Conservation (phyloP, 2,329 filamentous ascomycete species). For the Fusarium agapanthi region DNA sequence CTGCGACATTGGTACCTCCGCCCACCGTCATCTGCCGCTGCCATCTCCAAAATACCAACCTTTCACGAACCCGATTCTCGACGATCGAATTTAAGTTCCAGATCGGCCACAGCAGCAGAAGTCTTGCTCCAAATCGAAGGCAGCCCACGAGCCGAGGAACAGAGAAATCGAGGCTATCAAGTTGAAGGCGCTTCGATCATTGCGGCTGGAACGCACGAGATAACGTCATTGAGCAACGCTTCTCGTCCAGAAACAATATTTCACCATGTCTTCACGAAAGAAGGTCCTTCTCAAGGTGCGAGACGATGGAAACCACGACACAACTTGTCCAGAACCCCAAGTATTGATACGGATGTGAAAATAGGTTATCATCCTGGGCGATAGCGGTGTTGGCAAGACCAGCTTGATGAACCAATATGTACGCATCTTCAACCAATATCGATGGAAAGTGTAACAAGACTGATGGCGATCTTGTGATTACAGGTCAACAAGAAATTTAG, state of each 20-base stretch:
- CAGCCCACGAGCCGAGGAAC: neutral
- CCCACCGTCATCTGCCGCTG: constrained; percentile 34
- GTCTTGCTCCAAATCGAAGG: neutral
- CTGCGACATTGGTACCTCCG: constrained; percentile 42
- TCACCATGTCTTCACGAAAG: constrained; percentile 80
- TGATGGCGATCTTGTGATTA: constrained; percentile 12
- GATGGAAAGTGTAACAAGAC: constrained; percentile 5
- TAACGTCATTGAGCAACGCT: constrained; percentile 45
- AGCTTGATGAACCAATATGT: constrained; percentile 99
- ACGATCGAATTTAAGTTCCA: constrained; percentile 4
- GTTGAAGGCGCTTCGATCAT: constrained; percentile 24
- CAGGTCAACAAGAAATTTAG: constrained; percentile 99
- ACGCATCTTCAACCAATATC: constrained; percentile 51
- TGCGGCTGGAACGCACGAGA: constrained; percentile 35
- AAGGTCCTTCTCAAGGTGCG: constrained; percentile 89
- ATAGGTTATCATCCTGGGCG: constrained; percentile 97
- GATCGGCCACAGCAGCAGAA: neutral
- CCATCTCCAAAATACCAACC: constrained; percentile 39
- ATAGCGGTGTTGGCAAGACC: constrained; percentile 99
- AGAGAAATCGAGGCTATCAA: constrained; percentile 2
- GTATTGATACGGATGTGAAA: constrained; percentile 30
- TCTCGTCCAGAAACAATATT: constrained; percentile 30
- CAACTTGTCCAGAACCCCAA: neutral
- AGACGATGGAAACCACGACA: neutral
- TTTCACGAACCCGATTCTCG: constrained; percentile 4